Evolutionary conservation across 352 stramenopile genomes (phyloP).

Genomic region (Pythium vanterpoolii): DNA sequence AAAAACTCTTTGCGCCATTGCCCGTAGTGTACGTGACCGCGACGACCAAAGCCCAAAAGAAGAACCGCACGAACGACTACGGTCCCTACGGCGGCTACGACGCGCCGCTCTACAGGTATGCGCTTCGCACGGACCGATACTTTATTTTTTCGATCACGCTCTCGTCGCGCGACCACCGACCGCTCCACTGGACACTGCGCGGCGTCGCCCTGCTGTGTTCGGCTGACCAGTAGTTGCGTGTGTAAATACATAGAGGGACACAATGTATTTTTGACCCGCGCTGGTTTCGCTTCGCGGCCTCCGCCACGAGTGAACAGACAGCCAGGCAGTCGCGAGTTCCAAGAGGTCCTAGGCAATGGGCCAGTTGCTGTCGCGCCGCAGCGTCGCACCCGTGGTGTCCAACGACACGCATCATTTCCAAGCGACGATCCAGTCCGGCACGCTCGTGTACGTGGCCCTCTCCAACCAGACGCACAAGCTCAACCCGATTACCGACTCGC

Average conservation of each 20-base stretch:
- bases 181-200: slow-evolving; percentile 72
- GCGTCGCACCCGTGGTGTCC: slow-evolving; percentile 46
- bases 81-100: slow-evolving; percentile 77
- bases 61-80: slow-evolving; percentile 68
- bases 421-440: slow-evolving; percentile 59
- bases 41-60: slow-evolving; percentile 72
- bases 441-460: slow-evolving; percentile 65
- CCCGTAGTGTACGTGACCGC: slow-evolving; percentile 78
- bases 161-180: slow-evolving; percentile 70
- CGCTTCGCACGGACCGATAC: slow-evolving; percentile 66
- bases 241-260: background rate
- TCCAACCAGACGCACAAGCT: slow-evolving; percentile 65
- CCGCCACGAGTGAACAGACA: background rate
- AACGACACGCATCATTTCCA: slow-evolving; percentile 62
- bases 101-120: slow-evolving; percentile 76
- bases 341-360: too few species aligned
- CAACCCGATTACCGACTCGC: slow-evolving; percentile 53
- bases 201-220: slow-evolving; percentile 73
- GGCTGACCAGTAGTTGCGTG: slow-evolving; percentile 37
- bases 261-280: slow-evolving; percentile 7
- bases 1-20: slow-evolving; percentile 64
- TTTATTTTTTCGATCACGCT: slow-evolving; percentile 76
- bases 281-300: background rate
- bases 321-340: too few species aligned
- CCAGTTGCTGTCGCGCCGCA: slow-evolving; percentile 37